Evolutionary conservation across 345 rosid genomes (phyloP), one percentile per base, ranked within the genome.

Genomic region (Eucalyptus decipiens): DNA sequence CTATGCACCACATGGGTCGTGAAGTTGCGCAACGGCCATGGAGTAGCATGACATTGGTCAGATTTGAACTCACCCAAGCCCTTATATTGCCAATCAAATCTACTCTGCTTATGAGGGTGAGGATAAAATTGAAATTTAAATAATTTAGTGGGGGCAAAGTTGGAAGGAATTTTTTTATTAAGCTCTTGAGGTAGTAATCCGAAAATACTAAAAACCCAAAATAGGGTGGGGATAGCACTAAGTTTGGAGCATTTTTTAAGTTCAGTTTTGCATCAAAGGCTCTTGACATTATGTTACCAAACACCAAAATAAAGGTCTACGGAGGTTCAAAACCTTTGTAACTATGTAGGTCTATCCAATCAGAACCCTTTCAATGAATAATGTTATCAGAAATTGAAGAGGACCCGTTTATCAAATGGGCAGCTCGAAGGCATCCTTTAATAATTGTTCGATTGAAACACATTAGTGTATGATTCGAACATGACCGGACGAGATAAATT

Each of bases 1-100:
- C 97, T 17, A 90, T 95, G n/a, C 95, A 92, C 93, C 96, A 94
- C 89, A 24, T 97, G 32, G 96, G 96, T 67, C 96, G 95, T 45
- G 98, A 96, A 96, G 98, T 95, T 4, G 21, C 19, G 21, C 37
- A 34, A 65, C 1, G 11, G 21, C 76, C 6, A 7, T 34, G 21
- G 37, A n/a, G 37, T 65, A 65, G 76, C 11, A 65, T 4, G 6
- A 65, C 21, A 34, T 65, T 65, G 21, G 76, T 16, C 6, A 16
- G 6, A 16, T 65, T 4, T n/a, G 21, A 65, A 17, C 76, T 65
- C 11, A 4, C 76, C 0, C 14, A 4, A 4, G 37, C 37, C 34
- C 19, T 62, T 65, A 32, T 32, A 65, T 65, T 7, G 7, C 69
- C 34, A 7, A n/a, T 62, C 72, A 30, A 14, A 62, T 62, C 72